Percentiles rank a stretch among this genome's conserved stretches.
These are phyloP conservation scores for Mangifera indica DNA, from an alignment of 345 rosid species.

Conservation along the genomic window DNA sequence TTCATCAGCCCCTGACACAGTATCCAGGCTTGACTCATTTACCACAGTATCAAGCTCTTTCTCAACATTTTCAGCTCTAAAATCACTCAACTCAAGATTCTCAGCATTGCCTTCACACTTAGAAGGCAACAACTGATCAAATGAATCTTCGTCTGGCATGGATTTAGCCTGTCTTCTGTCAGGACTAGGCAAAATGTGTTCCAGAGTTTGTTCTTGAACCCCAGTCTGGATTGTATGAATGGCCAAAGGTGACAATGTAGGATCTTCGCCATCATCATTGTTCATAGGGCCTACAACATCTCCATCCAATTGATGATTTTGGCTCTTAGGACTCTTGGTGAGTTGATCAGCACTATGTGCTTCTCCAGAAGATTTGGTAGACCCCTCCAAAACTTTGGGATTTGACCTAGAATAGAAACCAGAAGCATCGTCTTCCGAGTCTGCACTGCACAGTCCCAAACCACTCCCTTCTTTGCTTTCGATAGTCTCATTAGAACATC, in stretches of 20 bases:
- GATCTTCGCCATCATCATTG: slow-evolving; percentile 18
- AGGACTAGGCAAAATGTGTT: slow-evolving; percentile 22
- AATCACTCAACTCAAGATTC: slow-evolving; percentile 19
- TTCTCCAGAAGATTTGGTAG: slow-evolving; percentile 26
- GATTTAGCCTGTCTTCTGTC: slow-evolving; percentile 20
- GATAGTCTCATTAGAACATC: slow-evolving; percentile 27
- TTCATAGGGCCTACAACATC: slow-evolving; percentile 26
- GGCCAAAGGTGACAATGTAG: slow-evolving; percentile 16
- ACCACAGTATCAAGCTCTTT: slow-evolving; percentile 26
- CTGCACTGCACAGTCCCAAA: slow-evolving; percentile 23
- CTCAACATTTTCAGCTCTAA: slow-evolving; percentile 25
- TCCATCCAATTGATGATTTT: slow-evolving; percentile 12
- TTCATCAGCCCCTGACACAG: slow-evolving; percentile 23
- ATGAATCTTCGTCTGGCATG: slow-evolving; percentile 11
- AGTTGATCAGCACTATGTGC: slow-evolving; percentile 22
- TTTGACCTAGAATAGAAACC: slow-evolving; percentile 28
- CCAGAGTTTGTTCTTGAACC: slow-evolving; percentile 28
- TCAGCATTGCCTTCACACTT: slow-evolving; percentile 36
- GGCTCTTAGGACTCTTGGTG: slow-evolving; percentile 25
- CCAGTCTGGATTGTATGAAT: slow-evolving; percentile 20
- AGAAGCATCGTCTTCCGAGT: slow-evolving; percentile 28
- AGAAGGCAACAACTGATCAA: slow-evolving; percentile 23
- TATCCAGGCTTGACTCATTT: slow-evolving; percentile 26
- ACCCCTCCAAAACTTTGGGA: slow-evolving; percentile 19
- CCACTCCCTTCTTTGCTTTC: slow-evolving; percentile 31